Conservation (phyloP, 2,329 filamentous ascomycete species). For the Nannizziopsis barbatae region DNA sequence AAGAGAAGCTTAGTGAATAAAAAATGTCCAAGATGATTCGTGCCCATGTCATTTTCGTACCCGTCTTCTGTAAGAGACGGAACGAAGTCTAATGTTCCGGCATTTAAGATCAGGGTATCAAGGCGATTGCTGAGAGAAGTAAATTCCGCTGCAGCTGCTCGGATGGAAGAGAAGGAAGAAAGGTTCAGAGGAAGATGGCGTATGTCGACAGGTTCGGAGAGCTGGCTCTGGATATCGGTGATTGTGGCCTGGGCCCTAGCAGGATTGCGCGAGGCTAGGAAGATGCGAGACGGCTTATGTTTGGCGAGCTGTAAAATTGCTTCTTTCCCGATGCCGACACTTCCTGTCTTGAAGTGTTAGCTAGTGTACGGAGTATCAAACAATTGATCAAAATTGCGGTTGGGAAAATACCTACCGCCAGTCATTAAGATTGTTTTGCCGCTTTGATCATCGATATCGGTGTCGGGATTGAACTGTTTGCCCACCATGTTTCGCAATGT, state of each 20-base stretch:
- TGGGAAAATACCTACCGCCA: slow-evolving; percentile 36
- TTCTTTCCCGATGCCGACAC: slow-evolving; percentile 29
- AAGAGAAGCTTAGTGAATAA: slow-evolving; percentile 36
- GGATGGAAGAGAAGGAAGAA: slow-evolving; percentile 40
- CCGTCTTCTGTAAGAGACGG: slow-evolving; percentile 31
- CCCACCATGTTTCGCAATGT: slow-evolving; percentile 9
- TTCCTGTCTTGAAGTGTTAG: slow-evolving; percentile 2
- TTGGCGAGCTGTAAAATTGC: slow-evolving; percentile 39
- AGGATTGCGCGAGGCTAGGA: slow-evolving; percentile 42
- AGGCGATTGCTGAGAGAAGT: slow-evolving; percentile 31
- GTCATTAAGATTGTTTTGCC: slow-evolving; percentile 44
- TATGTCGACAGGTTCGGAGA: slow-evolving; percentile 28
- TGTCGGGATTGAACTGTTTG: slow-evolving; percentile 31
- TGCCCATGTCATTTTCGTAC: slow-evolving; percentile 38
- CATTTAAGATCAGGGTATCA: slow-evolving; percentile 39
- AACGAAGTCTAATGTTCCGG: slow-evolving; percentile 37
- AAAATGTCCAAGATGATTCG: slow-evolving; percentile 39
- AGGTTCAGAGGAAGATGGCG: slow-evolving; percentile 41
- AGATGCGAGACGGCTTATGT: slow-evolving; percentile 41
- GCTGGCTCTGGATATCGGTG: slow-evolving; percentile 28
- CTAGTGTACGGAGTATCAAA: no score
- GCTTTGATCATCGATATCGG: slow-evolving; percentile 36
- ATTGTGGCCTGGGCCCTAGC: slow-evolving; percentile 37
- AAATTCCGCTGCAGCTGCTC: slow-evolving; percentile 35
- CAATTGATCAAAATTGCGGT: background rate